Base-by-base conservation (phyloP, 2,329 filamentous ascomycete species). In the Sclerotinia subarctica region DNA sequence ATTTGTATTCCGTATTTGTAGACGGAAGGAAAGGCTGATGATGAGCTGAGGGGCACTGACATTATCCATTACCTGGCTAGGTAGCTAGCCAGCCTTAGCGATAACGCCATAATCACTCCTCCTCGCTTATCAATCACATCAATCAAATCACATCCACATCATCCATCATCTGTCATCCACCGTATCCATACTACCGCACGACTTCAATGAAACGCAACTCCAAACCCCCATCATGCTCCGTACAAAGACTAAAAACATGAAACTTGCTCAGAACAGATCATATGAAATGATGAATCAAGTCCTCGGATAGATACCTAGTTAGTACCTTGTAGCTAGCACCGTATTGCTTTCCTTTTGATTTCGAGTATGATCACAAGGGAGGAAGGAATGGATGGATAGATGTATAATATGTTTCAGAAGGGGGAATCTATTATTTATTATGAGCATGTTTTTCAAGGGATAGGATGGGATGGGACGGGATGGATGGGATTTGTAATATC, bases 211-310 rank as follows among this genome's bases (percentile, higher is more conserved):
- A 56, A n/a, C 21, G n/a, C 32, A 51, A 24, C 21, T 21, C 46
- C 26, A 62, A 32, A 35, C 42, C 17, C 29, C 29, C 21, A 32
- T 15, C 26, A 15, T n/a, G n/a, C n/a, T n/a, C n/a, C 11, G 13
- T 13, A 38, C 65, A 62, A 67, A 46, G 46, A 62, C n/a, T 62
- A 47, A 17, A 42, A 17, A 42, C 1, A 42, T 42, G 38, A 67
- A 67, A 67, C 65, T 53, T 67, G 65, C 65, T 67, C 65, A 67
- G 47, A 53, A 67, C 65, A 67, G 56, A 62, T 62, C 47, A 38
- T 35, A 35, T 17, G 52, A 2, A 35, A 38, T 57, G 24, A 24
- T 26, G 29, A 21, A n/a, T n/a, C 32, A n/a, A 2, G 19, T 13
- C 13, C 19, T 11, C 52, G 52, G 29, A 19, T 38, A 38, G 13